Evolutionary conservation across 805 yeast species (phyloP).

Genomic region (Ogataea minuta): DNA sequence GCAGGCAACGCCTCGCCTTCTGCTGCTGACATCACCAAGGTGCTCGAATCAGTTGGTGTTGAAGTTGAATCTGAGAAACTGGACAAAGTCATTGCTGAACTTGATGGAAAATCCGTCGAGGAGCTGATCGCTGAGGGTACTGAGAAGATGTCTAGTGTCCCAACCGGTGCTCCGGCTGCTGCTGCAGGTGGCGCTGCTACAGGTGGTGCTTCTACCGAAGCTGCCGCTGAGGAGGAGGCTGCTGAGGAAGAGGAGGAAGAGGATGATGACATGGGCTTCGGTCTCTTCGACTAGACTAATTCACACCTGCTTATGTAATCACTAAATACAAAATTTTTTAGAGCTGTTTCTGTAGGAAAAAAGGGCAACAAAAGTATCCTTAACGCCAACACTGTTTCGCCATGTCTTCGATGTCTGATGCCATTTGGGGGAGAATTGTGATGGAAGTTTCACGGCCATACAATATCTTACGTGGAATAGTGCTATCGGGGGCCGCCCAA

Average conservation of each 20-base stretch:
- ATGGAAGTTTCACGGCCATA: slow-evolving; percentile 27
- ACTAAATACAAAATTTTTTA: slow-evolving; percentile 1
- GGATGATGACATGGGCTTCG: slow-evolving; percentile 70
- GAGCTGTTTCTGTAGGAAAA: slow-evolving; percentile 1
- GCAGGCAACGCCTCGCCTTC: slow-evolving; percentile 85
- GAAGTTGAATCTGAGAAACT: slow-evolving; percentile 80
- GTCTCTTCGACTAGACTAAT: slow-evolving; percentile 87
- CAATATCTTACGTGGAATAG: slow-evolving; percentile 16
- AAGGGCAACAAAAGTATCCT: slow-evolving; percentile 9
- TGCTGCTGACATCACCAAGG: slow-evolving; percentile 69
- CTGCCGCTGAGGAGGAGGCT: slow-evolving; percentile 54
- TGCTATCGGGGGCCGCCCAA: slow-evolving; percentile 15
- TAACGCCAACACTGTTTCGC: slow-evolving; percentile 4
- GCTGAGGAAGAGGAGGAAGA: slow-evolving; percentile 51
- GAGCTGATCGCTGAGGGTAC: slow-evolving; percentile 80
- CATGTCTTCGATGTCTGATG: slow-evolving; percentile 14
- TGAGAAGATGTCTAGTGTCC: slow-evolving; percentile 77
- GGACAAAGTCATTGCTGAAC: slow-evolving; percentile 65
- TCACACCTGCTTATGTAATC: slow-evolving; percentile 13
- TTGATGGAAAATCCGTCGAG: slow-evolving; percentile 72
- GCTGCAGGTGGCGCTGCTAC: slow-evolving; percentile 55
- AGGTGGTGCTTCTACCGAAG: slow-evolving; percentile 54
- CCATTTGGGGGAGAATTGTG: slow-evolving; percentile 17
- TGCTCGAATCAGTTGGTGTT: slow-evolving; percentile 73
- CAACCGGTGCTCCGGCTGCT: slow-evolving; percentile 79